Conservation (phyloP, 345 rosid species). For the Geranium rotundifolium region DNA sequence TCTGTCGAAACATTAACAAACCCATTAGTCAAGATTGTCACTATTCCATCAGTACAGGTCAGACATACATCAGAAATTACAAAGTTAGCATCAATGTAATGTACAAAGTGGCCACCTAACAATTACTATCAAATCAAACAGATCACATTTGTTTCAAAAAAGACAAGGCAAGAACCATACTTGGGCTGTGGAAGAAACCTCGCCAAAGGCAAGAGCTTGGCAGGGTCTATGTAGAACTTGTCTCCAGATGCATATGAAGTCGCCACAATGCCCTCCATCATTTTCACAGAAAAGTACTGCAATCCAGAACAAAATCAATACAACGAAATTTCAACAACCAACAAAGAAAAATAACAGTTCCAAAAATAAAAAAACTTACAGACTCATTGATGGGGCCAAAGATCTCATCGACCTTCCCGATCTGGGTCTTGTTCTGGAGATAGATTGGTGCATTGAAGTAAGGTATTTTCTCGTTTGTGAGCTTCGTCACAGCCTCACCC, state of each 20-base stretch:
- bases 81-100: too few species aligned
- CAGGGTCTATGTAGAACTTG: constrained; percentile 76
- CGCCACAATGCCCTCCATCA: constrained; percentile 95
- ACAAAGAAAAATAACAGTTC: too few species aligned
- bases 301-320: neutral
- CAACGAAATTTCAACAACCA: neutral
- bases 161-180: constrained; percentile 27
- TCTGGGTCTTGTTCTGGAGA: constrained; percentile 79
- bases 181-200: constrained; percentile 88
- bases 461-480: constrained; percentile 71
- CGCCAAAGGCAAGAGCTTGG: constrained; percentile 72
- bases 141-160: neutral
- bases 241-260: constrained; percentile 64
- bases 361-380: constrained; percentile 24
- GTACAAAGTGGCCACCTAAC: neutral
- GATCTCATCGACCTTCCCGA: constrained; percentile 92
- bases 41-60: too few species aligned
- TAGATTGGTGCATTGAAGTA: constrained; percentile 75
- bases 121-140: neutral
- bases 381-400: constrained; percentile 95
- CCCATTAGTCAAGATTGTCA: too few species aligned
- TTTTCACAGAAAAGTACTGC: constrained; percentile 68
- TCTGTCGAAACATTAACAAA: too few species aligned
- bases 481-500: constrained; percentile 92
- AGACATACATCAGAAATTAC: too few species aligned